Base-by-base conservation (phyloP, 2,329 filamentous ascomycete genomes). In the Penicillium sp. region DNA sequence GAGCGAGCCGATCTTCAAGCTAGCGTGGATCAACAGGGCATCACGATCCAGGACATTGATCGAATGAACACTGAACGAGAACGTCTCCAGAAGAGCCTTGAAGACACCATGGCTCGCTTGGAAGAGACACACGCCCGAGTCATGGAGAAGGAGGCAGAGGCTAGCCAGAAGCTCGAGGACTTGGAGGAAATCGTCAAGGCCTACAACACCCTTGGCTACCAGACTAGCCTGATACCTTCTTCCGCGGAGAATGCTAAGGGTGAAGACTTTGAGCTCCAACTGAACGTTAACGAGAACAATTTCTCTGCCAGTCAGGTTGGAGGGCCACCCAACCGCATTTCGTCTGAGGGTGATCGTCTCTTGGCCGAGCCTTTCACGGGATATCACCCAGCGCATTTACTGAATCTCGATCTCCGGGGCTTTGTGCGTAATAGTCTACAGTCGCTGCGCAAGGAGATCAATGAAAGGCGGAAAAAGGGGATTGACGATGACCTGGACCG, bases 41-140 rank as follows among this genome's bases (percentile, higher is more conserved):
- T 99, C 72, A 96, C 92, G 68, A 96, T 97, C 77, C 90, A 95
- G 77, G 95, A 99, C 83, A 98, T 99, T 71, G 95, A 99, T 82
- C 91, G 95, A 74, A 97, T 99, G 93, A 96, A 92, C 66, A 88
- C 90, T 35, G 95, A 99, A 74, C 88, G 93, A 52, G 95, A 99
- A 69, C 87, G 95, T 47, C 83, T 99, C n/a, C 91, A 96, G 63
- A 93, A 89, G 67, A 90, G 88, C 43, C 88, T 96, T 45, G 91
- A 96, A 66, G 84, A 87, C 2, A 90, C 91, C 0, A 82, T 86
- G 6, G 82, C 85, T 53, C 84, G 91, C 52, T 81, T 97, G 0
- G 93, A 97, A 56, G 95, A 98, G 61, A 84, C 89, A 9, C 96
- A 96, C 78, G 88, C 85, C 63, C 88, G 86, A 63, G 89, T 95